A percentile compares a stretch with the other conserved stretches of the same genome.
These are phyloP conservation scores for Monosporascus sp. DNA, from an alignment of 2,329 filamentous ascomycete genomes.

Conservation along the genomic window DNA sequence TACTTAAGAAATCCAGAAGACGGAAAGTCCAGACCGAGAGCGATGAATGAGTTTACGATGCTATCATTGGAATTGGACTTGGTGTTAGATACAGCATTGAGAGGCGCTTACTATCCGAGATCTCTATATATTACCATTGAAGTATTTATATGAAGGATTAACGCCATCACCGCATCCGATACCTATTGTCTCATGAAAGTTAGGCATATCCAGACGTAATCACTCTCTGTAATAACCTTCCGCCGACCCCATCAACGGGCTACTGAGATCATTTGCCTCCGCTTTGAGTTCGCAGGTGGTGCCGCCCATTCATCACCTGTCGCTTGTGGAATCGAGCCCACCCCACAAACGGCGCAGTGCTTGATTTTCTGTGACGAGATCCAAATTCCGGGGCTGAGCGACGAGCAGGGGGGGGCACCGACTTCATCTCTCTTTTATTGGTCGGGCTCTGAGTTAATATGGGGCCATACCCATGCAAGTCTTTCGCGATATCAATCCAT, in stretches of 20 bases:
- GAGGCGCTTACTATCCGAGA: slow-evolving; percentile 1
- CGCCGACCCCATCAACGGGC: too few species aligned
- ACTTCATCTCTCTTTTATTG: slow-evolving; percentile 18
- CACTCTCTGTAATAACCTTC: too few species aligned
- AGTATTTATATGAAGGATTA: too few species aligned
- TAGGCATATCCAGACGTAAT: too few species aligned
- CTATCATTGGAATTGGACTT: slow-evolving; percentile 4
- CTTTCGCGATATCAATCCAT: slow-evolving; percentile 16
- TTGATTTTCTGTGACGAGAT: slow-evolving; percentile 9
- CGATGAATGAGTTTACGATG: slow-evolving; percentile 2
- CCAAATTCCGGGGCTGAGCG: slow-evolving; percentile 10
- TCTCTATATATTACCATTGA: too few species aligned
- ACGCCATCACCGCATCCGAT: too few species aligned
- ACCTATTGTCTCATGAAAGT: too few species aligned
- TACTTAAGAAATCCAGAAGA: slow-evolving; percentile 52
- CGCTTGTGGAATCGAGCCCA: background rate
- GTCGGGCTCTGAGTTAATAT: slow-evolving; percentile 9
- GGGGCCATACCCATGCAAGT: slow-evolving; percentile 12
- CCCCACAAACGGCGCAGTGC: slow-evolving; percentile 9
- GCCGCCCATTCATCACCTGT: background rate
- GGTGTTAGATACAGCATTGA: background rate
- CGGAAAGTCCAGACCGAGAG: slow-evolving; percentile 20
- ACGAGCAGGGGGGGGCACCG: slow-evolving; percentile 9
- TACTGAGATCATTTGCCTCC: background rate
- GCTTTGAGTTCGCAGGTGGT: slow-evolving; percentile 1